Base-by-base conservation (phyloP, 148 eudicot species). In the Fagopyrum homotropicum region DNA sequence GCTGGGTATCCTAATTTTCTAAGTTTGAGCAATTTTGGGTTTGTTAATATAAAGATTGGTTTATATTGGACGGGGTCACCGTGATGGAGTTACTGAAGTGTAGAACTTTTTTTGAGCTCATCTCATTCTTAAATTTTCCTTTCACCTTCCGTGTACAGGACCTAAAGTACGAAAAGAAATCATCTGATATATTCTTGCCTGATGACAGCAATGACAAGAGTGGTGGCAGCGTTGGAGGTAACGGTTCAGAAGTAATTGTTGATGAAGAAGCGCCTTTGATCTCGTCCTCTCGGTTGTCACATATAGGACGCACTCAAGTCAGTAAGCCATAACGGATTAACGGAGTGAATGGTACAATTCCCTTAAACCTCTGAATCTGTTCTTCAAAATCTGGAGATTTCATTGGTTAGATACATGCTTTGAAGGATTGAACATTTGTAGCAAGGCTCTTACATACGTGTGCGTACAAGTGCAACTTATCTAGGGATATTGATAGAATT, bases 151-250 rank as follows among this genome's bases (percentile, higher is more conserved):
- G 17, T 10, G 14, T 45, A 72, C 80, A 83, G 86, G 83, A 81
- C 63, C 79, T 79, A 80, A 85, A 81, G 79, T 69, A 79, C 15
- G 88, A 85, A 59, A 85, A 83, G 81, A 83, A 81, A 73, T 81
- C 88, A 43, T 83, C 84, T 4, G 82, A 83, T 44, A 35, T 75
- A 14, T 72, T 49, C 57, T 66, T 2, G 45, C 83, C 87, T 22
- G 80, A 84, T 68, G 71, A 77, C 66, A 75, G 57, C 56, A 77
- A 73, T 47, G 77, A 75, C 5, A 59, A 73, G 77, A 61, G 72
- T 72, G 84, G 83, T 63, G 79, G 70, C 46, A 72, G 70, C 11
- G 46, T 73, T 7, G 78, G 84, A 77, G 79, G 80, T 4, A 75
- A 52, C n/a, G 74, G 74, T 49, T 72, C 74, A 45, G 74, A 45